Base-by-base conservation (phyloP, 2,329 filamentous ascomycete genomes). In the Microcyclospora pomicola region DNA sequence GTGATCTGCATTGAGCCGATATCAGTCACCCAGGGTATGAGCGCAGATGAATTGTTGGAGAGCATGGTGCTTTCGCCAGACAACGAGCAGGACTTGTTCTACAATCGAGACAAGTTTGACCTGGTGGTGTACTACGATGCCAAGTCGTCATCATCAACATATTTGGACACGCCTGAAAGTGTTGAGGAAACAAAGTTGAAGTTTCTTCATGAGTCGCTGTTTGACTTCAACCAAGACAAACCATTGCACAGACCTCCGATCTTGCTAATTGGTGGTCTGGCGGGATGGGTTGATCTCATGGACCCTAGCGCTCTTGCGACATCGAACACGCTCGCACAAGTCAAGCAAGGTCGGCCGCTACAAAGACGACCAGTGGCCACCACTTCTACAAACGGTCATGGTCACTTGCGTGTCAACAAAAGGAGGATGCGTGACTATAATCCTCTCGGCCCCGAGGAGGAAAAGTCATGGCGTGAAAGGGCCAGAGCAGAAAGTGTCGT, bases 1-100 rank as follows among this genome's bases (percentile, higher is more conserved):
- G 82, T 86, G 30, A 84, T 98, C 33, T 98, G 91, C 58, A 74
- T 98, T 42, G 91, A 98, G 52, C 85, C 87, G 15, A 73, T 92
- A 33, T 72, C 80, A 9, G 59, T 85, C 34, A 74, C 82, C 38
- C 73, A 79, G 33, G 78, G 74, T 27, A 68, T 75, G 49, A 80
- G 75, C 12, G 75, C 73, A 1, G 74, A 78, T 44, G 67, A 79
- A 45, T 61, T 80, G 3, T 66, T 71, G 13, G 80, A 86, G 42
- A 77, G 77, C 42, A 68, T 87, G 49, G 68, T 85, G 2, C 60
- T 91, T 5, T 79, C 76, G 0, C 80, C 82, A 0, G 65, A 75
- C n/a, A 60, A 68, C n/a, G 91, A 98, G 56, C 77, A 82, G 48
- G 62, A 68, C 2, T 66, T 84, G 27, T 94, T 93, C 50, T 76